Percentiles rank a stretch among this genome's conserved stretches.
Evolutionary conservation across 495 filamentous ascomycete genomes (phyloP).

Genomic region (Usnea hakonensis): DNA sequence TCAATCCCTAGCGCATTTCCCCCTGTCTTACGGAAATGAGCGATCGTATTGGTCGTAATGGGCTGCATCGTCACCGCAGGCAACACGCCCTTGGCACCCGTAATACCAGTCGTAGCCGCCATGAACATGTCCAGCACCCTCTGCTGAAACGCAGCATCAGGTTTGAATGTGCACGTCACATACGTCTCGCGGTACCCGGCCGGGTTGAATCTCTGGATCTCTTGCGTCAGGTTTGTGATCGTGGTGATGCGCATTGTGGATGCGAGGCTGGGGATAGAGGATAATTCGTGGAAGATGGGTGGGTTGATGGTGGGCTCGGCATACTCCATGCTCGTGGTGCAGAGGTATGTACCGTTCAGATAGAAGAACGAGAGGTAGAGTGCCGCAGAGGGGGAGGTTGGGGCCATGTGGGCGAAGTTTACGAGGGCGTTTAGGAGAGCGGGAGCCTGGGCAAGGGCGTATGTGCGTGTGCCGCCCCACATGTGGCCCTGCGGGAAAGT

Average conservation of each 20-base stretch:
- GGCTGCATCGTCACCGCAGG: slow-evolving; percentile 44
- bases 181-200: slow-evolving; percentile 33
- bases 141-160: slow-evolving; percentile 30
- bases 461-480: slow-evolving; percentile 31
- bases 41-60: slow-evolving; percentile 33
- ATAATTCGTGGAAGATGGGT: slow-evolving; percentile 37
- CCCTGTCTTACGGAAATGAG: slow-evolving; percentile 36
- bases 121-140: slow-evolving; percentile 35
- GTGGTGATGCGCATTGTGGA: slow-evolving; percentile 37
- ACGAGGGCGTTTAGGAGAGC: slow-evolving; percentile 31
- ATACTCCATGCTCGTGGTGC: slow-evolving; percentile 36
- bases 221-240: slow-evolving; percentile 37
- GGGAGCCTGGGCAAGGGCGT: slow-evolving; percentile 12
- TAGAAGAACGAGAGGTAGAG: slow-evolving; percentile 39
- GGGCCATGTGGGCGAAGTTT: slow-evolving; percentile 32
- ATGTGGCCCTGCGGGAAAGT: slow-evolving; percentile 33
- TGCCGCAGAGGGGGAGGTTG: slow-evolving; percentile 37
- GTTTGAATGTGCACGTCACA: slow-evolving; percentile 33
- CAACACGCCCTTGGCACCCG: slow-evolving; percentile 31
- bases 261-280: slow-evolving; percentile 30
- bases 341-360: slow-evolving; percentile 27
- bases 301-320: slow-evolving; percentile 34
- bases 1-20: slow-evolving; percentile 49
- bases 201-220: slow-evolving; percentile 36
- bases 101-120: slow-evolving; percentile 30